Evolutionary conservation across 768 basidiomycete genomes (phyloP).

Genomic region (Filobasidium floriforme): DNA sequence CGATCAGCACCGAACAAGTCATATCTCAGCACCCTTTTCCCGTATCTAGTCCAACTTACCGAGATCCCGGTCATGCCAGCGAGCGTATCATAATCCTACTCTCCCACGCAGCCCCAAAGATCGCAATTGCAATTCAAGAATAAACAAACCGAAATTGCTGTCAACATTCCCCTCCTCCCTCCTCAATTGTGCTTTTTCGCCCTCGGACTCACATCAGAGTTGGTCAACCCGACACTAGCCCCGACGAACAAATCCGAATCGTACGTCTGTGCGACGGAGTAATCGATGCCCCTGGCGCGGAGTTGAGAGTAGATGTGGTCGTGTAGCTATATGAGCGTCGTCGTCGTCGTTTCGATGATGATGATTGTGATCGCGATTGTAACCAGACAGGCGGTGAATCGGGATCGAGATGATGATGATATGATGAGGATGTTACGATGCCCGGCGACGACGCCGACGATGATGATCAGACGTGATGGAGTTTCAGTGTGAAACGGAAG

Average conservation of each 20-base stretch:
- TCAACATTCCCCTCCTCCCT: background rate
- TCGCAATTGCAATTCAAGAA: no score
- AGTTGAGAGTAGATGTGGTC: constrained; percentile 51
- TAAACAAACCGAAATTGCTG: background rate
- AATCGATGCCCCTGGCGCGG: constrained; percentile 28
- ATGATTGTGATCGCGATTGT: no score
- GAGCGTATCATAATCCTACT: constrained; percentile 52
- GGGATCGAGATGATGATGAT: no score
- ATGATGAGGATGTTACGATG: no score
- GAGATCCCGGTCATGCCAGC: constrained; percentile 51
- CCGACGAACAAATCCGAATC: constrained; percentile 56
- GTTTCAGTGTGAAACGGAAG: no score
- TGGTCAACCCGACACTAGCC: constrained; percentile 51
- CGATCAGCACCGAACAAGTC: background rate
- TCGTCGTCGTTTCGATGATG: no score
- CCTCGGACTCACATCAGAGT: constrained; percentile 39
- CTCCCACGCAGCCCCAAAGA: no score
- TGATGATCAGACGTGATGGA: no score
- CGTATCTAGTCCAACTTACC: constrained; percentile 18
- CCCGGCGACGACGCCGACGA: no score
- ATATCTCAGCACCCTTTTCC: background rate
- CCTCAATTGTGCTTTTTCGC: background rate
- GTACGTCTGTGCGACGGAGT: constrained; percentile 45
- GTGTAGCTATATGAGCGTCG: constrained; percentile 47
- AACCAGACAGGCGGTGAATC: no score